These are phyloP conservation scores for Suillus subaureus DNA, from an alignment of 768 basidiomycete genomes.

Conservation along the genomic window DNA sequence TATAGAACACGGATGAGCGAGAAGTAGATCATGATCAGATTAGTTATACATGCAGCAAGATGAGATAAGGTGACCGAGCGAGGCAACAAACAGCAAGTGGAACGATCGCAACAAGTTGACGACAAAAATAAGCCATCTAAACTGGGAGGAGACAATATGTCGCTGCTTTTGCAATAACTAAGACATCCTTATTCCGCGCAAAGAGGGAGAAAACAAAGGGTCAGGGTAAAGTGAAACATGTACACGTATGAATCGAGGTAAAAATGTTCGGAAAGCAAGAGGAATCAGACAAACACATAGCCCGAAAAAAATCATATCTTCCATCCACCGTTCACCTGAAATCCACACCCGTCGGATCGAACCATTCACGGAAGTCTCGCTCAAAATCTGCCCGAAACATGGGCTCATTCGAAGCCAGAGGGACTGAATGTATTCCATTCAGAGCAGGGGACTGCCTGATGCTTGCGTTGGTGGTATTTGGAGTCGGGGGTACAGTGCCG, in stretches of 20 bases:
- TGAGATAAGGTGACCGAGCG: neutral
- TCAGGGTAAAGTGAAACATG: conserved; percentile 14
- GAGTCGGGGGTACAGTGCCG: too few species aligned
- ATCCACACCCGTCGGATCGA: conserved; percentile 50
- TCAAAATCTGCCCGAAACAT: conserved; percentile 57
- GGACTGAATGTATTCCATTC: conserved; percentile 32
- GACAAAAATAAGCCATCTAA: conserved; percentile 15
- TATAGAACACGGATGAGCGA: neutral
- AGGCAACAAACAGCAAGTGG: conserved; percentile 4
- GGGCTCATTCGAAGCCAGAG: conserved; percentile 25
- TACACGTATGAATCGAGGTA: conserved; percentile 19
- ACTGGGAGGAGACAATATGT: conserved; percentile 10
- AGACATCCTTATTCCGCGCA: conserved; percentile 17
- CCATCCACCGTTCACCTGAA: conserved; percentile 22
- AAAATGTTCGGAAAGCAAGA: conserved; percentile 11
- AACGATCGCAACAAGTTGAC: conserved; percentile 15
- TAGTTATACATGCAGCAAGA: conserved; percentile 22
- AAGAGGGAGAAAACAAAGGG: conserved; percentile 8
- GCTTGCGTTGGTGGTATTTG: too few species aligned
- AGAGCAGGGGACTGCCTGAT: conserved; percentile 25
- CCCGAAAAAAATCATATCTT: conserved; percentile 12
- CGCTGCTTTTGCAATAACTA: conserved; percentile 33
- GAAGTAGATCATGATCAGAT: neutral
- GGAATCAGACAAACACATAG: conserved; percentile 11
- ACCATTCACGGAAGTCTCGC: conserved; percentile 77